Base-by-base conservation (phyloP, 1,139 yeast genomes). In the Lodderomyces jiufengensis region DNA sequence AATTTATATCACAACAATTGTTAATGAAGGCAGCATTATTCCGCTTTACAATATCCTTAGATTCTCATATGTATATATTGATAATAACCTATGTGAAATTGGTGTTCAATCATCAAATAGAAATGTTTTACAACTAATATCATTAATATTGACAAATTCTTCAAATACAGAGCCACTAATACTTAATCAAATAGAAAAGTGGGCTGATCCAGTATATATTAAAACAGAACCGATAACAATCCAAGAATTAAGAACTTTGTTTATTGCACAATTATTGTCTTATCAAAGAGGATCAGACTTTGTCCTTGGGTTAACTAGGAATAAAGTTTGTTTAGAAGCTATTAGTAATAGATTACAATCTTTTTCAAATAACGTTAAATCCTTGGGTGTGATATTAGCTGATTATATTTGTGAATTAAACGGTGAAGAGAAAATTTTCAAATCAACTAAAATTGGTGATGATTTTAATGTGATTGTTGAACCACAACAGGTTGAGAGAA, bases 341-440 rank as follows among this genome's bases (percentile, higher is more conserved):
- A 55, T 76, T 11, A 65, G 79, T 1, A 64, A 59, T 37, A 54
- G 76, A 21, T 58, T 76, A n/a, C 59, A 56, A 33, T 66, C 80
- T 0, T 56, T 58, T 33, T 69, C 78, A 0, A 55, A 60, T 24
- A 51, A 55, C 24, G 66, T 71, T 3, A 63, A 76, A 34, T 43
- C 59, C 1, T 54, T 73, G 33, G 81, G 75, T 0, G 64, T 73
- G 11, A 48, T 68, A 2, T 48, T 76, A 27, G 78, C 79, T 0
- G 75, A 76, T 45, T 56, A 58, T 35, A 46, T 71, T 3, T 70
- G 77, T 42, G 59, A 53, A 15, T 41, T 57, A 20, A 57, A 63
- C 8, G 56, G 54, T 0, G 56, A 53, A 31, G 59, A 48, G 18
- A 54, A 44, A 29, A 67, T 71, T 2, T 76, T 76, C 49, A 63